Percentiles rank a stretch among this genome's conserved stretches.
These are phyloP conservation scores for Botrytis fragariae DNA, from an alignment of 2,329 filamentous ascomycete genomes.

Conservation along the genomic window DNA sequence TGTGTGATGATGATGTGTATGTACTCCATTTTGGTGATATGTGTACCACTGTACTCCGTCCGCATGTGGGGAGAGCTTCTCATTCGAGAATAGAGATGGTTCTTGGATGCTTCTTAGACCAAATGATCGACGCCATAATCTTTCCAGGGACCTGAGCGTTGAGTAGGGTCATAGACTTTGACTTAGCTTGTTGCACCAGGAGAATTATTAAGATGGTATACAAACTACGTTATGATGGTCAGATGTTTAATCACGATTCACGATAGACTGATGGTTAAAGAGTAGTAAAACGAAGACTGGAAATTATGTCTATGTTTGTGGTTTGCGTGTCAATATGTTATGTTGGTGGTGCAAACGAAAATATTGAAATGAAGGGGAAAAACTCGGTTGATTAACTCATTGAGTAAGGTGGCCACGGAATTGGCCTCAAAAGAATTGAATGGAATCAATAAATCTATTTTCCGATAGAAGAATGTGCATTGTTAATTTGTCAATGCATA, in stretches of 20 bases:
- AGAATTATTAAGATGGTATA: background rate
- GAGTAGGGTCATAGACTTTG: background rate
- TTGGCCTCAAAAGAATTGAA: background rate
- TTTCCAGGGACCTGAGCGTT: conserved; percentile 10
- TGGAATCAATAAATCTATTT: background rate
- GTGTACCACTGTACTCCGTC: background rate
- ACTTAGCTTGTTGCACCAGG: background rate
- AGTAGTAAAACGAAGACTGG: background rate
- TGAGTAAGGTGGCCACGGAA: background rate
- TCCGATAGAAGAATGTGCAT: background rate
- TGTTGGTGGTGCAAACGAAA: background rate
- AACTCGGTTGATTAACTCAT: conserved; percentile 1
- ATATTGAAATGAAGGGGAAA: background rate
- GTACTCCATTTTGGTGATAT: conserved; percentile 1
- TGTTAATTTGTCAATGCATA: background rate
- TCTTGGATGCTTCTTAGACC: background rate
- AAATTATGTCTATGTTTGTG: background rate
- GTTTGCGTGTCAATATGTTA: background rate
- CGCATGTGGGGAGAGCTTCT: conserved; percentile 7
- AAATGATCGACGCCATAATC: conserved; percentile 2
- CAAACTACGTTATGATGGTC: background rate
- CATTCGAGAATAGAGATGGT: background rate
- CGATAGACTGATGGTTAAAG: background rate
- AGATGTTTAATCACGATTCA: background rate
- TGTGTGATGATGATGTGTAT: conserved; percentile 13